Evolutionary conservation across 345 rosid genomes (phyloP), one percentile per base, ranked within the genome.

Genomic region (Excoecaria agallocha): DNA sequence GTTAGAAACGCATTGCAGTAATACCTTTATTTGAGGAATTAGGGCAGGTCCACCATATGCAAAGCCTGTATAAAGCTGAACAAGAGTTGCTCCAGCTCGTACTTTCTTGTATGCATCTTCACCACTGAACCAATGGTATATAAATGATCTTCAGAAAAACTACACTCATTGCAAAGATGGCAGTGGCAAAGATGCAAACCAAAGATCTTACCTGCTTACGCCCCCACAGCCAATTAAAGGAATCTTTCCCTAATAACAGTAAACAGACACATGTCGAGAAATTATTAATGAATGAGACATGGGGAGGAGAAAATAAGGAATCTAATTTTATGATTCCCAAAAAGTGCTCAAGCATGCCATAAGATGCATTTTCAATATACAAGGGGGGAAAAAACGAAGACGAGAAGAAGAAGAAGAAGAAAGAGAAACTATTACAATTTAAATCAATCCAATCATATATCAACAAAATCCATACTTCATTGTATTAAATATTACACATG

Each of bases 41-140:
- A 93, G 87, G 52, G 99, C 99, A 6, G 99, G 99, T 70, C 99
- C 98, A 4, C 93, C 99, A 75, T 93, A 95, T 0, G 98, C 97
- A 82, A 95, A 95, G 62, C 87, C 92, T 0, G 99, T 89, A 77
- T 95, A 95, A 70, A 95, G 91, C 87, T 95, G 99, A 81, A 93
- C 92, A 76, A 95, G 99, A 46, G 93, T 91, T 66, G 98, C 99
- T 75, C 98, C 99, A 6, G 96, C 91, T 83, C 99, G 86, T 67
- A 95, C 84, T 83, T 91, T 95, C 76, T 86, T 84, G 88, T 91
- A 95, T 74, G 99, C 99, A 77, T 95, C 99, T 82, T 93, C 98
- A 64, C 99, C 98, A 82, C 99, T 95, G 82, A 76, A 81, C 73
- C 76, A 71, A 69, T 59, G 41, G 68, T 10, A 66, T 15, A 50